Evolutionary conservation across 305 asterid genomes (phyloP).

Genomic region (Solanum chacoense): DNA sequence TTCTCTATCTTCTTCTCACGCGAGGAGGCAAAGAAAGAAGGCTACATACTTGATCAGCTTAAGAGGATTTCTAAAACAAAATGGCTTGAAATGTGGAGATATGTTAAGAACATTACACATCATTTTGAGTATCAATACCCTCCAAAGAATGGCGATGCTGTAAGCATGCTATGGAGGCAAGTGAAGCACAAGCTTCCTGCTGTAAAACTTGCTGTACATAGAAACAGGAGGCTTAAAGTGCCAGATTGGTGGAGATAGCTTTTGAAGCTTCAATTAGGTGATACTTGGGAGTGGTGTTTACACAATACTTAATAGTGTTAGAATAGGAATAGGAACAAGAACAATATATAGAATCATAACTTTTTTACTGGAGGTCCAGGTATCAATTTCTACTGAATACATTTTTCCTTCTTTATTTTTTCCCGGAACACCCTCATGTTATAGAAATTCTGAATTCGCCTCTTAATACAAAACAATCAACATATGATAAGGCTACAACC

Average conservation of each 20-base stretch:
- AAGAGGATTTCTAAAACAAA: conserved; percentile 35
- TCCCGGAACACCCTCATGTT: background rate
- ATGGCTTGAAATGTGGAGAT: conserved; percentile 75
- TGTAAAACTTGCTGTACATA: conserved; percentile 56
- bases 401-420: background rate
- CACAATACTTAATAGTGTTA: background rate
- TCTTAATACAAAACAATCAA: background rate
- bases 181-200: conserved; percentile 56
- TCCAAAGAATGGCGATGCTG: conserved; percentile 65
- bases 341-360: background rate
- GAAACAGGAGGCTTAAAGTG: conserved; percentile 67
- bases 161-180: conserved; percentile 88
- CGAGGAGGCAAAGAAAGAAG: conserved; percentile 44
- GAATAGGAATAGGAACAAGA: background rate
- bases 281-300: background rate
- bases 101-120: conserved; percentile 46
- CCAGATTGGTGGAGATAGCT: conserved; percentile 76
- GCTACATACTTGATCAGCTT: conserved; percentile 48
- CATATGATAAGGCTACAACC: background rate
- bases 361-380: background rate
- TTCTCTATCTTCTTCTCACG: conserved; percentile 74
- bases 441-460: background rate
- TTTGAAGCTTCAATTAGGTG: background rate
- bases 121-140: conserved; percentile 87
- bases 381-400: background rate